Percentiles rank a stretch among this genome's conserved stretches.
phyloP scores from a whole-genome alignment of 352 stramenopile species.

The Pythium rhizo-oryzae region DNA sequence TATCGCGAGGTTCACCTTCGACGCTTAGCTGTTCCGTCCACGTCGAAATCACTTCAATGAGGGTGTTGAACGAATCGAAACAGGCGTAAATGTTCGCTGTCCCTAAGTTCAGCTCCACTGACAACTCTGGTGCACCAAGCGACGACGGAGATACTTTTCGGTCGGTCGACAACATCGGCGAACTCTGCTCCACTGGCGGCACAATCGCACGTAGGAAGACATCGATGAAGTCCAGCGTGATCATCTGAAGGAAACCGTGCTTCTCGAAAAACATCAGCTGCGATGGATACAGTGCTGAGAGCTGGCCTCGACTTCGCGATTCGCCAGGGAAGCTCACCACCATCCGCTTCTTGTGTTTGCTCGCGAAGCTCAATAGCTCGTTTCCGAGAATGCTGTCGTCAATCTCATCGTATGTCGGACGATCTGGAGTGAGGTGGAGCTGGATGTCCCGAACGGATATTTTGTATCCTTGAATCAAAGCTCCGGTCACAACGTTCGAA shows the following conservation, averaged over 20 bases:
- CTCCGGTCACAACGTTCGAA: conserved; percentile 86
- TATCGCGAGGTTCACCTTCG: conserved; percentile 60
- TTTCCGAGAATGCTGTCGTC: conserved; percentile 67
- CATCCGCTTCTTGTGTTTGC: conserved; percentile 40
- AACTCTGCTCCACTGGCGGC: conserved; percentile 25
- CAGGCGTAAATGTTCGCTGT: conserved; percentile 89
- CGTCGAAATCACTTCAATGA: conserved; percentile 70
- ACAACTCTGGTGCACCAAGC: conserved; percentile 68
- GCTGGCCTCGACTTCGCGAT: conserved; percentile 29
- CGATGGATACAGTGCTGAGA: conserved; percentile 54
- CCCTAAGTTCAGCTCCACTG: conserved; percentile 79
- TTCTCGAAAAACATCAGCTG: conserved; percentile 82
- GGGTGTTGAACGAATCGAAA: conserved; percentile 89
- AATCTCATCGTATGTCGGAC: conserved; percentile 71
- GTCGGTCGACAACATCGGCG: conserved; percentile 9
- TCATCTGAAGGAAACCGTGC: conserved; percentile 80
- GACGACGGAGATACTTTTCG: conserved; percentile 37
- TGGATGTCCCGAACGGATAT: conserved; percentile 72
- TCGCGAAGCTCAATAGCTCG: conserved; percentile 51
- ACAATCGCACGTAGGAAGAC: conserved; percentile 79
- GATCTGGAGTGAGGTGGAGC: conserved; percentile 68
- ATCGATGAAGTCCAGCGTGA: conserved; percentile 86
- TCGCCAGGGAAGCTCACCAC: conserved; percentile 45
- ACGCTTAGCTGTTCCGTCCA: conserved; percentile 77
- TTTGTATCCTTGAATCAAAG: conserved; percentile 87